These are phyloP conservation scores for Phytophthora quininea DNA, from an alignment of 352 stramenopile species.

Conservation along the genomic window DNA sequence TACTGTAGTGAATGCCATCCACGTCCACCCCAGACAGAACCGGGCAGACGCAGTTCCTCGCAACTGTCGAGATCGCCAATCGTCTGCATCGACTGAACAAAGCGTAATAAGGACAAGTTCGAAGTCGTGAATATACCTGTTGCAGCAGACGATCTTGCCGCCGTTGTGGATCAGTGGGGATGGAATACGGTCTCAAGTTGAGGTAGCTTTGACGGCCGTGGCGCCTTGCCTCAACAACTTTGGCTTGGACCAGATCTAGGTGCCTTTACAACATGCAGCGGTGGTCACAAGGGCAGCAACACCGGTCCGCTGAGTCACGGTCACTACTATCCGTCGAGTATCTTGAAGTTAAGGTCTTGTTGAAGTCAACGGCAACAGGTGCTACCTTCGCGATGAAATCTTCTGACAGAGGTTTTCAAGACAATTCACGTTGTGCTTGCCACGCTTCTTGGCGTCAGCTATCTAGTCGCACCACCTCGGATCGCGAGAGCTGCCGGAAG, in stretches of 20 bases:
- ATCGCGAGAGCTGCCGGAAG: neutral
- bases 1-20: neutral
- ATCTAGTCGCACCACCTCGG: too few species aligned
- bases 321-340: neutral
- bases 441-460: neutral
- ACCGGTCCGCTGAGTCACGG: slow-evolving; percentile 1
- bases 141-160: neutral
- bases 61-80: too few species aligned
- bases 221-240: neutral
- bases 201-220: neutral
- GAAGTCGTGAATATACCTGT: neutral
- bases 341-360: neutral
- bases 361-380: slow-evolving; percentile 2
- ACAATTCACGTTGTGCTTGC: too few species aligned
- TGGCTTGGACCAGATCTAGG: slow-evolving; percentile 5
- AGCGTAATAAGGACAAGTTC: too few species aligned
- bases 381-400: slow-evolving; percentile 1
- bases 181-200: slow-evolving; percentile 1
- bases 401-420: neutral
- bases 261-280: slow-evolving; percentile 24
- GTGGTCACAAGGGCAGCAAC: slow-evolving; percentile 11
- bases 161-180: neutral
- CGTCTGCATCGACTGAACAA: too few species aligned
- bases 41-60: too few species aligned
- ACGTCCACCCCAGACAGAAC: too few species aligned